A percentile compares a stretch with the other conserved stretches of the same genome.
These are phyloP conservation scores for Nothomitra cinnamomea DNA, from an alignment of 2,329 filamentous ascomycete genomes.

Conservation along the genomic window DNA sequence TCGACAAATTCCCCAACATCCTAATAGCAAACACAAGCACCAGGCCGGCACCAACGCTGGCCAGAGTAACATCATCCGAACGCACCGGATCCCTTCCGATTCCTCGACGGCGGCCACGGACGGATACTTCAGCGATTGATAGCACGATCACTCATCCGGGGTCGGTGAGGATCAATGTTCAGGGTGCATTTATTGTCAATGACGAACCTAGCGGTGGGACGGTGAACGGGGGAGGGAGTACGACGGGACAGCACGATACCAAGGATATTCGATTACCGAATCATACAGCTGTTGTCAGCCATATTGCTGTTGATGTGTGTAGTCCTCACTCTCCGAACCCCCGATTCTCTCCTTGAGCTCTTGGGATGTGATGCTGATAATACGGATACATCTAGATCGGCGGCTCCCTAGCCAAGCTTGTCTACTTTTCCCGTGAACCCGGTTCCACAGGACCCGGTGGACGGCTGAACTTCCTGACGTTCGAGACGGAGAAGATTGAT, in stretches of 20 bases:
- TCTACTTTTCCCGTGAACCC: conserved; percentile 88
- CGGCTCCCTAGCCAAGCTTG: conserved; percentile 85
- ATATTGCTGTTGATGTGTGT: conserved; percentile 88
- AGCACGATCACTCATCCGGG: conserved; percentile 38
- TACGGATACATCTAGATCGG: conserved; percentile 49
- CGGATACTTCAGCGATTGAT: neutral
- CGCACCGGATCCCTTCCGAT: neutral
- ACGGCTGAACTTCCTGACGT: conserved; percentile 84
- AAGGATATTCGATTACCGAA: conserved; percentile 93
- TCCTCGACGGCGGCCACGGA: neutral
- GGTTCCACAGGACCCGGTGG: conserved; percentile 67
- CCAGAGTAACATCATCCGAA: neutral
- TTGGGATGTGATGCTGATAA: neutral
- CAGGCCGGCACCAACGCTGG: too few species aligned
- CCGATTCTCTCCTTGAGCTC: neutral
- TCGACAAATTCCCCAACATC: neutral
- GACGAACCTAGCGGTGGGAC: conserved; percentile 45
- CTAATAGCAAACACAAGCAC: too few species aligned
- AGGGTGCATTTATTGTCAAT: conserved; percentile 91
- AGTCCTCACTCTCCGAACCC: too few species aligned
- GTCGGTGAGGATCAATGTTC: conserved; percentile 84
- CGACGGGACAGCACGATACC: conserved; percentile 51
- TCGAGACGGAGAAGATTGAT: conserved; percentile 90
- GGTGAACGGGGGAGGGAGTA: conserved; percentile 28
- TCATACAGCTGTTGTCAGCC: conserved; percentile 86